phyloP scores from a whole-genome alignment of 306 rosid species.

The Sicyos baderoa region DNA sequence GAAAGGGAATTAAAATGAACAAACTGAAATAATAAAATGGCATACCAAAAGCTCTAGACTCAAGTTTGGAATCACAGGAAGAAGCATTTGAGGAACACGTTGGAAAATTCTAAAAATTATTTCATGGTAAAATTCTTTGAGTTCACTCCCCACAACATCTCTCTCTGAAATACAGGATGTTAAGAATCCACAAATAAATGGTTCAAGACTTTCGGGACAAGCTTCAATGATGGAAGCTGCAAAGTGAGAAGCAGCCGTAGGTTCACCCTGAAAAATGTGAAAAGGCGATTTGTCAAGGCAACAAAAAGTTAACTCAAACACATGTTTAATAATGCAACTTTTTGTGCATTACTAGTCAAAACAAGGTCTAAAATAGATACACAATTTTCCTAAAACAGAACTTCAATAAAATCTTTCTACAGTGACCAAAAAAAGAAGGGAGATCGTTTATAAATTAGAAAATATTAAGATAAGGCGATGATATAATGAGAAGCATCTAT shows the following conservation, averaged over 20 bases:
- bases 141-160: slow-evolving; percentile 52
- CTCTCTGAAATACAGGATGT: slow-evolving; percentile 63
- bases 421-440: not conserved
- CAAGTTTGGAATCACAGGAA: slow-evolving; percentile 66
- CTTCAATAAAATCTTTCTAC: not conserved
- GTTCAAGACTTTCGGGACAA: slow-evolving; percentile 56
- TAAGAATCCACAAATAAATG: slow-evolving; percentile 57
- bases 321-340: too few species aligned
- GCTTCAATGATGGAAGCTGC: slow-evolving; percentile 53
- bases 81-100: slow-evolving; percentile 78
- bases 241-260: slow-evolving; percentile 60
- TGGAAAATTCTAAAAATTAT: slow-evolving; percentile 54
- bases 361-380: not conserved
- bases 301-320: not conserved
- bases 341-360: not conserved
- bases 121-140: slow-evolving; percentile 75
- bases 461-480: not conserved
- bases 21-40: slow-evolving; percentile 12
- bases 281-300: slow-evolving; percentile 8
- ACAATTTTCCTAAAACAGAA: not conserved
- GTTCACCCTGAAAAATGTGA: slow-evolving; percentile 44
- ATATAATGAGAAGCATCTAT: too few species aligned
- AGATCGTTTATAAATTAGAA: not conserved
- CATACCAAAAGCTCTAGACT: slow-evolving; percentile 61
- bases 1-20: not conserved